These are phyloP conservation scores for Epichloe coenophiala DNA, from an alignment of 2,329 filamentous ascomycete genomes.

Conservation along the genomic window DNA sequence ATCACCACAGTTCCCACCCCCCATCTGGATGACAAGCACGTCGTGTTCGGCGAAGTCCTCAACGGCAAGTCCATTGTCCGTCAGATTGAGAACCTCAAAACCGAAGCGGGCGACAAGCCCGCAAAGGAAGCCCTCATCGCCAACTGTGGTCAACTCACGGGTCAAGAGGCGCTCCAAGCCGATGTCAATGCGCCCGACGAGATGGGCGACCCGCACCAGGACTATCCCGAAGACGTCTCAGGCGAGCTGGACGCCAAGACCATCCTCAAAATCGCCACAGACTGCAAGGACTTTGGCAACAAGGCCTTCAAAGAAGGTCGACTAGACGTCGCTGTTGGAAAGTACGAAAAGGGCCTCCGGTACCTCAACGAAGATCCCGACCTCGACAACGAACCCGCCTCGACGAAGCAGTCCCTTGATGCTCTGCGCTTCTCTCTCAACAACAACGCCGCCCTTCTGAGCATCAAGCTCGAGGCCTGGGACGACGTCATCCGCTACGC, in stretches of 20 bases:
- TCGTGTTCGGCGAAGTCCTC: slow-evolving; percentile 91
- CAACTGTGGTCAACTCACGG: slow-evolving; percentile 77
- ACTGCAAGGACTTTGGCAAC: slow-evolving; percentile 87
- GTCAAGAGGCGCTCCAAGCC: slow-evolving; percentile 52
- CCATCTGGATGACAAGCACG: slow-evolving; percentile 91
- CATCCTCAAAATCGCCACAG: slow-evolving; percentile 65
- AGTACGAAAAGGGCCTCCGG: slow-evolving; percentile 87
- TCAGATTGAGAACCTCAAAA: slow-evolving; percentile 74
- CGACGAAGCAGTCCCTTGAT: slow-evolving; percentile 52
- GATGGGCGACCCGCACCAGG: slow-evolving; percentile 85
- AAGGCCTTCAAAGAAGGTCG: slow-evolving; percentile 77
- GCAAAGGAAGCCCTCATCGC: slow-evolving; percentile 55
- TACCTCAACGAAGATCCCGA: slow-evolving; percentile 80
- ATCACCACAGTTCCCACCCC: slow-evolving; percentile 90
- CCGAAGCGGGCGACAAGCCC: slow-evolving; percentile 66
- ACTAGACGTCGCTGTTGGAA: slow-evolving; percentile 57
- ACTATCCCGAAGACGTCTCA: slow-evolving; percentile 78
- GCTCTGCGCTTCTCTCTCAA: slow-evolving; percentile 73
- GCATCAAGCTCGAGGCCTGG: slow-evolving; percentile 65
- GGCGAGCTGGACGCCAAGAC: slow-evolving; percentile 50
- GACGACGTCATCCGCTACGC: slow-evolving; percentile 59
- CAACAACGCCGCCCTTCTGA: slow-evolving; percentile 76
- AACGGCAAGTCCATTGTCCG: slow-evolving; percentile 84
- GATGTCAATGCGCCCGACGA: slow-evolving; percentile 59
- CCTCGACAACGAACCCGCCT: slow-evolving; percentile 55